Percentiles rank a stretch among this genome's conserved stretches.
Evolutionary conservation across 257 asterid genomes (phyloP).

Genomic region (Osmanthus fragrans): DNA sequence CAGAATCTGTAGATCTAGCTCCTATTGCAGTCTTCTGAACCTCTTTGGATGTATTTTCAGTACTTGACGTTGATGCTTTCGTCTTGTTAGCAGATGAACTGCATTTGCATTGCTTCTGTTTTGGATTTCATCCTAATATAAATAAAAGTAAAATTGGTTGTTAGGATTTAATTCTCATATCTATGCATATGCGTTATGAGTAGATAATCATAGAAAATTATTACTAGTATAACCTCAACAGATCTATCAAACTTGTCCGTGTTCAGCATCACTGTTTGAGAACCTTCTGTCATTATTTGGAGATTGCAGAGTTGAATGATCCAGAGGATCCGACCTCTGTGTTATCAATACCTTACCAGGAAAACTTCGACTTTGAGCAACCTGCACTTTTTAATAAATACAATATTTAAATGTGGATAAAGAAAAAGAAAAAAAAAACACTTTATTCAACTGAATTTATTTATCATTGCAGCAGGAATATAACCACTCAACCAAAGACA

Average conservation of each 20-base stretch:
- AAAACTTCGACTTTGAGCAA: constrained; percentile 96
- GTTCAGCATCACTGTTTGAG: constrained; percentile 48
- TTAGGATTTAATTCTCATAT: neutral
- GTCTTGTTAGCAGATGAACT: constrained; percentile 50
- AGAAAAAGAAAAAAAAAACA: neutral
- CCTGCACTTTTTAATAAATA: constrained; percentile 38
- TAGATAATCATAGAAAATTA: neutral
- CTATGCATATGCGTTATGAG: neutral
- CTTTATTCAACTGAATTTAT: neutral
- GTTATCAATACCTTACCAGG: constrained; percentile 91
- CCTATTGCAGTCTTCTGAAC: constrained; percentile 59
- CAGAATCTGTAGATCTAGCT: constrained; percentile 95
- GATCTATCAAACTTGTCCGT: constrained; percentile 47
- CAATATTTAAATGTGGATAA: constrained; percentile 1
- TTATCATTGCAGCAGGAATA: neutral
- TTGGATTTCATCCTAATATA: constrained; percentile 60
- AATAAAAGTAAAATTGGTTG: constrained; percentile 3
- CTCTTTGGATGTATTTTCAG: constrained; percentile 54
- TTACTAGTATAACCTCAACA: constrained; percentile 43
- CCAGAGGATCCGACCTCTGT: constrained; percentile 62
- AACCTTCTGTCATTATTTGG: constrained; percentile 55
- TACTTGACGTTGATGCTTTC: constrained; percentile 39
- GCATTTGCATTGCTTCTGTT: constrained; percentile 50
- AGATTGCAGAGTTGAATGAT: constrained; percentile 53
- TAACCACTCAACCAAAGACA: neutral